These are phyloP conservation scores for Fusarium sp. DNA, from an alignment of 2,329 filamentous ascomycete species.

Conservation along the genomic window DNA sequence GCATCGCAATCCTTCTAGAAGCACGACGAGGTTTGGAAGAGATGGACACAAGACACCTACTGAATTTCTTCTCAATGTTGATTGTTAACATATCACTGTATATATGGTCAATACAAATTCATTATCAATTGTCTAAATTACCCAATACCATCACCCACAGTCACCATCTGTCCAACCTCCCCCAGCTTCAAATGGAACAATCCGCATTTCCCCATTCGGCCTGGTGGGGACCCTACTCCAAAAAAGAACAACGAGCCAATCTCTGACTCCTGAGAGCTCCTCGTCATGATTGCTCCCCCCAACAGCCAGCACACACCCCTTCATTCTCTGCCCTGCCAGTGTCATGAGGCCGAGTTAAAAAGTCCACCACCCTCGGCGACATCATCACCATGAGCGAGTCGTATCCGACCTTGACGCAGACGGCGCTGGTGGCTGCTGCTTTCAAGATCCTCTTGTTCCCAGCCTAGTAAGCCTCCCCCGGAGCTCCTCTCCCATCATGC, in stretches of 20 bases:
- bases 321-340: constrained; percentile 16
- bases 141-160: neutral
- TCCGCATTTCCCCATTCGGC: constrained; percentile 9
- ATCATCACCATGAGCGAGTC: constrained; percentile 71
- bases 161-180: too few species aligned
- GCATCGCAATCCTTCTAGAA: constrained; percentile 1
- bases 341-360: constrained; percentile 37
- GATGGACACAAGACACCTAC: neutral
- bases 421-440: constrained; percentile 82
- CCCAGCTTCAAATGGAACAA: neutral
- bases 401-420: constrained; percentile 88
- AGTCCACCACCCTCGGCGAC: constrained; percentile 17
- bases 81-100: neutral
- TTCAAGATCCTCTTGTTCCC: constrained; percentile 93
- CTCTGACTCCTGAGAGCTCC: constrained; percentile 21
- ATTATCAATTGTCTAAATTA: neutral
- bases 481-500: neutral
- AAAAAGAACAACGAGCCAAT: constrained; percentile 36
- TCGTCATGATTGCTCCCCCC: constrained; percentile 29
- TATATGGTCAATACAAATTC: neutral
- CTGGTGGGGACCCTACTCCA: constrained; percentile 10
- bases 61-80: neutral
- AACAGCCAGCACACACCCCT: neutral
- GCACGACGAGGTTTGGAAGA: constrained; percentile 7
- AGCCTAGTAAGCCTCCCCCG: constrained; percentile 76